phyloP scores from a whole-genome alignment of 306 rosid species.

The Spatholobus suberectus region DNA sequence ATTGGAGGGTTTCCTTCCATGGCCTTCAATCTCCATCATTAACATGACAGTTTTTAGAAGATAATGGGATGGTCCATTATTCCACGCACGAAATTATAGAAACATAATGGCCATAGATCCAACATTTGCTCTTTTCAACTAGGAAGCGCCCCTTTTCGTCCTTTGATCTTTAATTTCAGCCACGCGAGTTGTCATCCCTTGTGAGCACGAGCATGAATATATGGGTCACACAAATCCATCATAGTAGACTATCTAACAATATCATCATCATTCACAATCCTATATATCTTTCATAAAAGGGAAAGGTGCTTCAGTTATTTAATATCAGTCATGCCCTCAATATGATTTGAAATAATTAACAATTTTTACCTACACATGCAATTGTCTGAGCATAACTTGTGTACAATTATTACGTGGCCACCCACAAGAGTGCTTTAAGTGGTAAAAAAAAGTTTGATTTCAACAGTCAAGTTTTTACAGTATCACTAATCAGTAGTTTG shows the following conservation, averaged over 20 bases:
- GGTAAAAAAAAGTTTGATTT: background rate
- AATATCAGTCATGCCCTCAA: background rate
- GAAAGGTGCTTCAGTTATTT: conserved; percentile 14
- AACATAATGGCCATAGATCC: conserved; percentile 43
- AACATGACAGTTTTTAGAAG: conserved; percentile 29
- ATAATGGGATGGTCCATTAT: conserved; percentile 51
- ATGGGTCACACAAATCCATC: conserved; percentile 37
- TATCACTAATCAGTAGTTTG: background rate
- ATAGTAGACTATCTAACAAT: conserved; percentile 28
- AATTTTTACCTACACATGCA: conserved; percentile 20
- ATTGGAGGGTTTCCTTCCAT: conserved; percentile 21
- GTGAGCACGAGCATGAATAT: conserved; percentile 24
- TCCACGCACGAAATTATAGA: conserved; percentile 43
- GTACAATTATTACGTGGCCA: conserved; percentile 26
- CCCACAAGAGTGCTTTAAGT: background rate
- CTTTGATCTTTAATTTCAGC: conserved; percentile 34
- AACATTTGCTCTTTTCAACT: conserved; percentile 29
- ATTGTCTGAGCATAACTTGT: conserved; percentile 33
- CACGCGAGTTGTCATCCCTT: conserved; percentile 31
- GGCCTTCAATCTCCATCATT: conserved; percentile 39
- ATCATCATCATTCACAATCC: conserved; percentile 17
- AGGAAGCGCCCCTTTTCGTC: background rate
- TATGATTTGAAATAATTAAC: conserved; percentile 23
- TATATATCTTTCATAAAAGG: background rate
- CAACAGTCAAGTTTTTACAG: background rate